A percentile compares a stretch with the other conserved stretches of the same genome.
Evolutionary conservation across 169 alveolate species (phyloP).

Genomic region (Toxoplasma gondii): DNA sequence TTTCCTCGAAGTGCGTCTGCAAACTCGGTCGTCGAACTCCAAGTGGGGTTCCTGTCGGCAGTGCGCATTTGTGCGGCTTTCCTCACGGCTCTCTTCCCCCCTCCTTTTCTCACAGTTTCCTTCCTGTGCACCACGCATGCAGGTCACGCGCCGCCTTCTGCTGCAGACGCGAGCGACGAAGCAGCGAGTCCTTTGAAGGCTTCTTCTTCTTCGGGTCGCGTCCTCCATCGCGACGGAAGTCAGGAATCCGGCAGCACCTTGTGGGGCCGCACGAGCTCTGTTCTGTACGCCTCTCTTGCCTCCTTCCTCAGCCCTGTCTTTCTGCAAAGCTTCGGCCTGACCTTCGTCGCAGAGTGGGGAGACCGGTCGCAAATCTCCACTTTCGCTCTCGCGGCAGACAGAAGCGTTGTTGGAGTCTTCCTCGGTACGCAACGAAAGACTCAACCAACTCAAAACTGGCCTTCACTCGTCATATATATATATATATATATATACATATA

Average conservation of each 20-base stretch:
- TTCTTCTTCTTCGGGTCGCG: too few relatives aligned
- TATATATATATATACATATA: neutral
- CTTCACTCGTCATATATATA: neutral
- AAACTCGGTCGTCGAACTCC: too few relatives aligned
- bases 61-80: too few relatives aligned
- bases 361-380: constrained; percentile 62
- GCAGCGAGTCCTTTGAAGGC: neutral
- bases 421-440: neutral
- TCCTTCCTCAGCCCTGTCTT: neutral
- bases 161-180: neutral
- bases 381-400: constrained; percentile 48
- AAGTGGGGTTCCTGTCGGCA: too few relatives aligned
- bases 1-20: too few relatives aligned
- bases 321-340: constrained; percentile 24
- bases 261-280: neutral
- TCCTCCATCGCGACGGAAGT: neutral
- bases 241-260: neutral
- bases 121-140: too few relatives aligned
- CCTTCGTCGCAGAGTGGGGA: constrained; percentile 66
- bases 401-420: constrained; percentile 11
- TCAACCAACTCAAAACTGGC: neutral
- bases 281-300: neutral
- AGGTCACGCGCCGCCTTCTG: too few relatives aligned
- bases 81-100: too few relatives aligned
- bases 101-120: too few relatives aligned